These are phyloP conservation scores for Populus hybrid DNA, from an alignment of 441 rosid genomes.

Conservation along the genomic window DNA sequence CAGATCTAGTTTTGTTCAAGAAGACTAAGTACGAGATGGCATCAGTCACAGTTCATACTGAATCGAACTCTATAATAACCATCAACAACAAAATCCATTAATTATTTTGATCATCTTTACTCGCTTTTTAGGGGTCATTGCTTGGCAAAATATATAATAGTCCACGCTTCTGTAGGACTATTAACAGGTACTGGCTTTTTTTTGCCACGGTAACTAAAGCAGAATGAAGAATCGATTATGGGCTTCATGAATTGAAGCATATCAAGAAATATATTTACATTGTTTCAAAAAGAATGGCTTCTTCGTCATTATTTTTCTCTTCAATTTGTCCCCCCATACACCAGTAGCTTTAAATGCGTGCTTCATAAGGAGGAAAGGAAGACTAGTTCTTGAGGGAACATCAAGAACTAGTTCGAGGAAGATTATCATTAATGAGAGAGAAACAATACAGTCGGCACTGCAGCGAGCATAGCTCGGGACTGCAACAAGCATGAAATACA, in stretches of 20 bases:
- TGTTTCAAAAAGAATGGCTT: neutral
- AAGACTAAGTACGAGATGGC: neutral
- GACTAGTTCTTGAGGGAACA: neutral
- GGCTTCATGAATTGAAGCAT: neutral
- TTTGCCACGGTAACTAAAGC: too few relatives aligned
- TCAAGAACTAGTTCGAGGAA: neutral
- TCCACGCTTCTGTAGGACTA: too few relatives aligned
- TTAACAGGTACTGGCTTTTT: too few relatives aligned
- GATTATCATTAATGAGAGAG: neutral
- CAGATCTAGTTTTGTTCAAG: neutral
- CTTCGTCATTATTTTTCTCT: neutral
- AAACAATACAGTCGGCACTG: too few relatives aligned
- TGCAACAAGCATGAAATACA: neutral
- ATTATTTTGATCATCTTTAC: too few relatives aligned
- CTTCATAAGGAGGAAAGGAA: neutral
- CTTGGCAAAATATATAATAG: too few relatives aligned
- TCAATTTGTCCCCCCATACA: neutral
- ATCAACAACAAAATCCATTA: neutral
- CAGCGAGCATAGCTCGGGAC: too few relatives aligned
- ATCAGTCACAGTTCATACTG: neutral
- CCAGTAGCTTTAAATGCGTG: too few relatives aligned
- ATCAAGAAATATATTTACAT: neutral
- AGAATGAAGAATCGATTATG: too few relatives aligned
- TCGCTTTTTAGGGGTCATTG: too few relatives aligned
- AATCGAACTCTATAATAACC: neutral